Conservation (phyloP, 257 asterid species). For the Agastache rugosa region DNA sequence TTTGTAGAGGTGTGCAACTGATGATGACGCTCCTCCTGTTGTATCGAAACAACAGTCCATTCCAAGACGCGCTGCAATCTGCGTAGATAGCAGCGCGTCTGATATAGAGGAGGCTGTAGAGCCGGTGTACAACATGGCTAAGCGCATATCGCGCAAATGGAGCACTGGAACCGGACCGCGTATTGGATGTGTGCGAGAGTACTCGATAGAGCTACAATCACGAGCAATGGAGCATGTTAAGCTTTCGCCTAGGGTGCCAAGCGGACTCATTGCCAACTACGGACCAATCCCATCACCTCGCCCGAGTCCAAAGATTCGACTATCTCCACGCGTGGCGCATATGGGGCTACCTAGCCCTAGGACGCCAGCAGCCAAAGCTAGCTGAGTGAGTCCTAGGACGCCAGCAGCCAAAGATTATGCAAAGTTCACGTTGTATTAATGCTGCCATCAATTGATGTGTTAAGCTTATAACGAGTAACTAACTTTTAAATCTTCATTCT, state of each 20-base stretch:
- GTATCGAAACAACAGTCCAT: not conserved
- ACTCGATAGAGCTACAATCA: constrained; percentile 68
- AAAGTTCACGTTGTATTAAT: no score
- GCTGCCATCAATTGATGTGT: not conserved
- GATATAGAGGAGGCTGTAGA: constrained; percentile 25
- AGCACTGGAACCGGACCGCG: constrained; percentile 81
- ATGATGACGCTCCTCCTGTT: constrained; percentile 61
- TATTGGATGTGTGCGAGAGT: constrained; percentile 82
- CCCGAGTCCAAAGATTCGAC: constrained; percentile 76
- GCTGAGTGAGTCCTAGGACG: constrained; percentile 39
- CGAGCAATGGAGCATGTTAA: constrained; percentile 86
- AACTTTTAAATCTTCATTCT: constrained; percentile 25
- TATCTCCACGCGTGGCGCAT: constrained; percentile 74
- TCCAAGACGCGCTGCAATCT: no score
- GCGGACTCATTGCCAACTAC: constrained; percentile 42
- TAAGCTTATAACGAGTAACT: constrained; percentile 21
- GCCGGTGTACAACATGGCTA: constrained; percentile 43
- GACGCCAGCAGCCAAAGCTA: constrained; percentile 39
- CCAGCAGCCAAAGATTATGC: constrained; percentile 27
- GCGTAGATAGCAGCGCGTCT: not conserved
- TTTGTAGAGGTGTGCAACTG: constrained; percentile 72
- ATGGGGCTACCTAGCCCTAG: constrained; percentile 92
- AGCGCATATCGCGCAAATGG: constrained; percentile 74
- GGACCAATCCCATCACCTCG: constrained; percentile 97
- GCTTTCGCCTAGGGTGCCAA: constrained; percentile 70